Evolutionary conservation across 345 rosid species (phyloP), one percentile per base, ranked within the genome.

Genomic region (Eucalyptus guilfoylei): DNA sequence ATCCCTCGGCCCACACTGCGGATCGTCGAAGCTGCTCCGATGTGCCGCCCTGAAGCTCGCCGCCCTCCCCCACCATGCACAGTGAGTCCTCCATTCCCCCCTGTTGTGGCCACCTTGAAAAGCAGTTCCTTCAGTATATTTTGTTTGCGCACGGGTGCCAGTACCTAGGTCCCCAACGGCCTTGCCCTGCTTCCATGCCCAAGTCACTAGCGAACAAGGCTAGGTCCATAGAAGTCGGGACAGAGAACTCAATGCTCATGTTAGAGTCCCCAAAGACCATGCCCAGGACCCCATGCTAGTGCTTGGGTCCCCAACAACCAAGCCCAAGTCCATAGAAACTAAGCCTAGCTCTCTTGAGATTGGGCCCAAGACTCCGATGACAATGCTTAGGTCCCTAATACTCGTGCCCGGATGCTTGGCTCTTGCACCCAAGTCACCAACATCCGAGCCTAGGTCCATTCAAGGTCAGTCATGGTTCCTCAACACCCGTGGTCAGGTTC

Each of bases 401-500:
- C 14, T 32, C 15, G 0, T 60, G 67, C 14, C 1, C 0, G 0
- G 0, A 12, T 60, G 30, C 67, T 60, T 26, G n/a, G 7, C 67
- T 60, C 32, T 12, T 26, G 14, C 8, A 5, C 67, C n/a, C 67
- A 60, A 11, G 67, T 26, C 67, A 60, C 15, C 15, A 3, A 12
- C n/a, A 26, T 28, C 14, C 8, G 3, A 11, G 14, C 32, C 67
- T 60, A 60, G 32, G 32, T 60, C 32, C 23, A 50, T 50, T 50
- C 23, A 17, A 7, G 54, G 23, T 50, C 9, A 0, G 1, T 50
- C 54, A 17, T 28, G 32, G 13, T 12, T 26, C 30, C 67, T 60
- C 14, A 60, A 26, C 1, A 28, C 67, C 14, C 7, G 0, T 26
- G 67, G 3, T 12, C 4, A 0, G 3, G n/a, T 58, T 28, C n/a